A percentile compares a stretch with the other conserved stretches of the same genome.
phyloP scores from a whole-genome alignment of 257 asterid genomes.

The Ophiorrhiza pumila region DNA sequence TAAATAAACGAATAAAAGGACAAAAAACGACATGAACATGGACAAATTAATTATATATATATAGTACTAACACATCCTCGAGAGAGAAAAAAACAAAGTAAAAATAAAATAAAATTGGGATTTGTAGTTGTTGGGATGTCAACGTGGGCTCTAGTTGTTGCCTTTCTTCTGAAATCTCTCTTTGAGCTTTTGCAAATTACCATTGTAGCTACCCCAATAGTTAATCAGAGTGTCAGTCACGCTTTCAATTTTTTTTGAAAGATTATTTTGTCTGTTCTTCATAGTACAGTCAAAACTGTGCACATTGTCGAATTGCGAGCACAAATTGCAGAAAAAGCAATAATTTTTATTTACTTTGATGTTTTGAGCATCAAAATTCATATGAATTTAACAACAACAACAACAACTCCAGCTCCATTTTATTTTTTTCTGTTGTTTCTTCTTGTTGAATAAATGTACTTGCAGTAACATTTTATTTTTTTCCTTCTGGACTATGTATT shows the following conservation, averaged over 20 bases:
- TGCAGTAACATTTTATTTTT: no score
- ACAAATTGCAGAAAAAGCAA: no score
- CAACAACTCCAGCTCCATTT: no score
- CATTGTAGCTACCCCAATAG: background rate
- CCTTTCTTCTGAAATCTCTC: background rate
- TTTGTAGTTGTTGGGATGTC: background rate
- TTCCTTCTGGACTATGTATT: no score
- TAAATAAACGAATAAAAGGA: background rate
- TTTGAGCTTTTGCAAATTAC: background rate
- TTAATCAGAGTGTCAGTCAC: no score
- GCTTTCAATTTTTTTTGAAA: background rate
- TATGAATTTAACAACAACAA: no score
- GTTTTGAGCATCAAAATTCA: no score
- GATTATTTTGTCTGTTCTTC: background rate
- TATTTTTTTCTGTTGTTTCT: no score
- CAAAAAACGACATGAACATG: background rate
- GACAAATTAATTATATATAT: background rate
- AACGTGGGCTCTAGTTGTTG: background rate
- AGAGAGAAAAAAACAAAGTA: background rate
- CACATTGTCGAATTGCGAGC: no score
- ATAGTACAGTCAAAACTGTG: no score
- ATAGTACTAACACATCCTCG: background rate
- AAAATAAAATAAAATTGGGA: background rate
- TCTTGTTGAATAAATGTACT: no score
- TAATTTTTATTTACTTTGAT: no score